These are phyloP conservation scores for Rhododendron williamsianum DNA, from an alignment of 148 eudicot genomes.

Conservation along the genomic window DNA sequence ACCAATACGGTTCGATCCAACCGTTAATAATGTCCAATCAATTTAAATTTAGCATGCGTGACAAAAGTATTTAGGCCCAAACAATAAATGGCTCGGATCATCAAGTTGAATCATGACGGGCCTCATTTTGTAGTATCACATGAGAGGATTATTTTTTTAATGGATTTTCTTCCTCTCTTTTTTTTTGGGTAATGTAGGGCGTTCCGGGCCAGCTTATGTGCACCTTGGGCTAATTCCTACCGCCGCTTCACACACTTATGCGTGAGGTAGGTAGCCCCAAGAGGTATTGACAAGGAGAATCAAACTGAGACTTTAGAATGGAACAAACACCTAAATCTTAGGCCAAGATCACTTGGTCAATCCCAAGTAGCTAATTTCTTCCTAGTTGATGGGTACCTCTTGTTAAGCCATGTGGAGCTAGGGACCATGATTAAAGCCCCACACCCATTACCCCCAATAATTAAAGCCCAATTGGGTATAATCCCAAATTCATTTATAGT, in stretches of 20 bases:
- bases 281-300: too few relatives aligned
- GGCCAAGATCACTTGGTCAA: too few relatives aligned
- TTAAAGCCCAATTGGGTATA: neutral
- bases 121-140: neutral
- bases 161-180: neutral
- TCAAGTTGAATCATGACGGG: neutral
- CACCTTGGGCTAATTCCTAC: too few relatives aligned
- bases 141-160: neutral
- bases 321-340: too few relatives aligned
- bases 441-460: neutral
- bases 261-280: too few relatives aligned
- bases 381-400: neutral
- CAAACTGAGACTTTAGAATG: too few relatives aligned
- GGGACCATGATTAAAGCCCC: neutral
- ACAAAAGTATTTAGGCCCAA: neutral
- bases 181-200: too few relatives aligned
- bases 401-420: neutral
- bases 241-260: too few relatives aligned
- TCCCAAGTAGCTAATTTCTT: neutral
- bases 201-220: rapidly evolving
- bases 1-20: neutral
- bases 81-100: neutral
- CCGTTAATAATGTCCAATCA: neutral
- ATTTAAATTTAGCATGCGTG: neutral
- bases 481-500: neutral